Conservation (phyloP, 805 yeast genomes). For the Schwanniomyces vanrijiae region DNA sequence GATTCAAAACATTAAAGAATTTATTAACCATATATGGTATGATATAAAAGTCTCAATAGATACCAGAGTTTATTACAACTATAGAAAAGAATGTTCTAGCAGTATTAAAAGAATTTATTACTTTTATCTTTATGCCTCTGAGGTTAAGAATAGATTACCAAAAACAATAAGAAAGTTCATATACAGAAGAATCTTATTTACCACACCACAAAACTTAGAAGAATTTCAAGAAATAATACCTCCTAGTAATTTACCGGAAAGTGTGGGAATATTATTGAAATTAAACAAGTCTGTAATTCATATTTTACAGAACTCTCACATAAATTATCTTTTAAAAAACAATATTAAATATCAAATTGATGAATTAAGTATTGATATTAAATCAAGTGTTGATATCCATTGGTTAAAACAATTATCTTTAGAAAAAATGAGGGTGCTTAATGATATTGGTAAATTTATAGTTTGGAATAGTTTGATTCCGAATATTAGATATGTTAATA, state of each 20-base stretch:
- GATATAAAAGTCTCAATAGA: not conserved
- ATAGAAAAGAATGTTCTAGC: not conserved
- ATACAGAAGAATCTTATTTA: constrained; percentile 3
- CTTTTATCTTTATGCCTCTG: constrained; percentile 4
- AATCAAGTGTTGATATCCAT: too few species aligned
- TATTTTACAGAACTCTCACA: too few species aligned
- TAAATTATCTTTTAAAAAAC: too few species aligned
- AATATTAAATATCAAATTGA: too few species aligned
- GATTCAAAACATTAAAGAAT: not conserved
- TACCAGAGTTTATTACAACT: not conserved
- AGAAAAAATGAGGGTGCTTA: constrained; percentile 38
- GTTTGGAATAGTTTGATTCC: constrained; percentile 28
- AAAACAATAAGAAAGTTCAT: constrained; percentile 4
- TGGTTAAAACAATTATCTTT: constrained; percentile 40
- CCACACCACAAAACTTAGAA: constrained; percentile 7
- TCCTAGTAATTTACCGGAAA: constrained; percentile 21
- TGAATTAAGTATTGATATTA: too few species aligned
- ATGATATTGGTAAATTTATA: constrained; percentile 32
- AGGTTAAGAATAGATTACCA: constrained; percentile 8
- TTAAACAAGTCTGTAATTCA: constrained; percentile 21
- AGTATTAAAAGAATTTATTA: not conserved
- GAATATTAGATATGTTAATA: constrained; percentile 13
- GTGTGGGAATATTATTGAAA: constrained; percentile 31
- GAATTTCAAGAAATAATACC: constrained; percentile 11
- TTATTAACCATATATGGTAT: not conserved